phyloP scores from a whole-genome alignment of 2,329 filamentous ascomycete genomes.

The Aspergillus novoparasiticus region DNA sequence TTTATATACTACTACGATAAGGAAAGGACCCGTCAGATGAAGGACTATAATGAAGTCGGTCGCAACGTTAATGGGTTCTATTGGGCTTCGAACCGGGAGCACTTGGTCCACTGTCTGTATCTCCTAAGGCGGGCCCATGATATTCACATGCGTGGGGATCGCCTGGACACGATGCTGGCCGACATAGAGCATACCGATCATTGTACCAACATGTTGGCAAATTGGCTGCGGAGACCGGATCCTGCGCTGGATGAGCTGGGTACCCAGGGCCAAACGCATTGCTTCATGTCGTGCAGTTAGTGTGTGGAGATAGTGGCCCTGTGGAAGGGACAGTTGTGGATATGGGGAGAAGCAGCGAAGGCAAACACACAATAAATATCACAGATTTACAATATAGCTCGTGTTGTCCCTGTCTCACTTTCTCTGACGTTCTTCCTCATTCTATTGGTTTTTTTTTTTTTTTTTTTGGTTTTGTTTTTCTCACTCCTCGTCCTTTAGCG shows the following conservation, averaged over 20 bases:
- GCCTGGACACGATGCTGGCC: neutral
- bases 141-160: neutral
- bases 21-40: neutral
- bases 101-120: neutral
- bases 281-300: neutral
- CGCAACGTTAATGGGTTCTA: neutral
- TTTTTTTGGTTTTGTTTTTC: no score
- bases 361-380: no score
- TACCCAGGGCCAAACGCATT: neutral
- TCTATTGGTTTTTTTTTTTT: no score
- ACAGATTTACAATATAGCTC: no score
- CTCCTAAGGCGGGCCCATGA: neutral
- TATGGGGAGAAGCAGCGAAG: no score
- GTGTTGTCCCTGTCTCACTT: no score
- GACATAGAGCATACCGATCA: neutral
- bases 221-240: neutral
- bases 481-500: no score
- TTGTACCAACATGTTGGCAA: neutral
- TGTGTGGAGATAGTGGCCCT: neutral
- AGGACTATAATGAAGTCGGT: neutral
- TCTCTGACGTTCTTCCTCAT: no score
- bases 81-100: neutral
- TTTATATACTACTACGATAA: neutral
- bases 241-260: neutral
- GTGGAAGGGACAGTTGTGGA: no score